Evolutionary conservation across 768 basidiomycete genomes (phyloP), one percentile per base, ranked within the genome.

Genomic region (Heimioporus sp.): DNA sequence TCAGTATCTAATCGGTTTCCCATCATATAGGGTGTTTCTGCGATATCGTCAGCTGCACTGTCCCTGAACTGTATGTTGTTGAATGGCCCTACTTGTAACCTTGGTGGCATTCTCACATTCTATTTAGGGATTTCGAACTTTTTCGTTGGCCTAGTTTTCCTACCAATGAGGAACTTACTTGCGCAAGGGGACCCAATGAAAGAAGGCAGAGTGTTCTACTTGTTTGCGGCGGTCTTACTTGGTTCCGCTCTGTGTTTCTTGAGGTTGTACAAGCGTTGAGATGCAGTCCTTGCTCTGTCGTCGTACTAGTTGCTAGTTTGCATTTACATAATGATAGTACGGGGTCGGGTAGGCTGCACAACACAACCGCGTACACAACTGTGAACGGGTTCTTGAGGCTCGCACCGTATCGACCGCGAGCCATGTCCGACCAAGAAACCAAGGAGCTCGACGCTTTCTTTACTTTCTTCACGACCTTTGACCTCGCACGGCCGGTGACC

Each of bases 181-280:
- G 78, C 90, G 10, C 77, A 77, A 3, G 84, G 81, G 1, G 74
- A 77, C 40, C 66, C 73, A 1, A 60, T 61, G 61, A 87, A 89
- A 57, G 87, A 90, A 61, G 93, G 93, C n/a, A 79, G 87, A 42
- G 84, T 98, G 3, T 98, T 98, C 66, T 95, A 87, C 60, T 71
- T 95, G 5, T 98, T 96, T 63, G 86, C 83, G 2, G 75, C 62
- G 0, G 60, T 86, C 12, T 72, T 95, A 44, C 49, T 69, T 16
- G 58, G 57, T 37, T 59, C 65, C 5, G 45, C 62, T 3, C 35
- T 16, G 37, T 53, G 41, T 43, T 70, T 69, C 54, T 56, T 50
- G 45, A 66, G 47, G 43, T 32, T 70, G 10, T 69, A 69, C 46
- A 57, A 48, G 43, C 59, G 54, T 37, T 69, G 55, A 63, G 20